These are phyloP conservation scores for Davidsoniella neocaledoniae DNA, from an alignment of 2,329 filamentous ascomycete genomes.

Conservation along the genomic window DNA sequence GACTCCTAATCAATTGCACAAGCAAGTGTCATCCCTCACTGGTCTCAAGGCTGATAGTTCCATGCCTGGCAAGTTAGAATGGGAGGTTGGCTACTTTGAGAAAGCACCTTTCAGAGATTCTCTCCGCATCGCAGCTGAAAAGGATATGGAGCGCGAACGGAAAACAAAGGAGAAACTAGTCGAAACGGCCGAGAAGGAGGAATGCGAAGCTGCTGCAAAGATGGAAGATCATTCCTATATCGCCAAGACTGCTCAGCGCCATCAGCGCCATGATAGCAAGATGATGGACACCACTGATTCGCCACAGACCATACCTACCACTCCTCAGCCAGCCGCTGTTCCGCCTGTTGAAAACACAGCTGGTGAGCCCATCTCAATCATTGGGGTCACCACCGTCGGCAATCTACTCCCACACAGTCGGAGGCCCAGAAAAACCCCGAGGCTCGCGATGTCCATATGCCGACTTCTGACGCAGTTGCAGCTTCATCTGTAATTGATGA, in stretches of 20 bases:
- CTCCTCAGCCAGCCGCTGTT: too few relatives aligned
- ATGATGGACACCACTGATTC: neutral
- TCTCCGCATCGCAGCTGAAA: conserved; percentile 62
- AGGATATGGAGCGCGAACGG: conserved; percentile 25
- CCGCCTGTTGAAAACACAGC: too few relatives aligned
- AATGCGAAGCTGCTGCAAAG: neutral
- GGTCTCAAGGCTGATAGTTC: conserved; percentile 69
- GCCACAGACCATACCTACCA: neutral
- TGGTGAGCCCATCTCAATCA: too few relatives aligned
- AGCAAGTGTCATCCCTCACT: conserved; percentile 65
- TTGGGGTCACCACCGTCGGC: too few relatives aligned
- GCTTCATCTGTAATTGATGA: conserved; percentile 8
- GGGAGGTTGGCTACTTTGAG: conserved; percentile 91
- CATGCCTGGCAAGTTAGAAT: conserved; percentile 88
- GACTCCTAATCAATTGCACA: conserved; percentile 79
- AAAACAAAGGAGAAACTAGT: conserved; percentile 9
- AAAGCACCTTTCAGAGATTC: conserved; percentile 79
- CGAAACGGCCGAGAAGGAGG: conserved; percentile 1
- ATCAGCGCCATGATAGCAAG: conserved; percentile 10
- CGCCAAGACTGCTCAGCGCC: neutral
- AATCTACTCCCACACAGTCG: neutral
- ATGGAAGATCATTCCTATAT: neutral
- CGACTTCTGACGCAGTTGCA: conserved; percentile 7
- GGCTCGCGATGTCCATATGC: neutral
- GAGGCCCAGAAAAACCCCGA: neutral